Conservation (phyloP, 352 stramenopile genomes). For the Blastocystis sp. region DNA sequence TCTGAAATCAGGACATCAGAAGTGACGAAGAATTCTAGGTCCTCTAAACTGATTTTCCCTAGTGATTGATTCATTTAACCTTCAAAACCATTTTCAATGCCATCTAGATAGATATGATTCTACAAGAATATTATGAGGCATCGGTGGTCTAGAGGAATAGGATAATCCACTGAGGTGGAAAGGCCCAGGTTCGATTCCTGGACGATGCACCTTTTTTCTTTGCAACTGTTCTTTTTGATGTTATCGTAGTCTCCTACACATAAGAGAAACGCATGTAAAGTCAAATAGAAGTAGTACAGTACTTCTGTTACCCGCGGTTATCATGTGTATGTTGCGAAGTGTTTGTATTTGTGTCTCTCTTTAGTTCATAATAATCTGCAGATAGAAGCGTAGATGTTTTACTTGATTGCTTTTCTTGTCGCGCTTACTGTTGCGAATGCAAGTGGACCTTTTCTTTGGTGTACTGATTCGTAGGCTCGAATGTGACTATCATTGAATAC, state of each 20-base stretch:
- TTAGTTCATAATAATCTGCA: not conserved
- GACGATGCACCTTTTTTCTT: constrained; percentile 40
- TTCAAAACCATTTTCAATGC: not conserved
- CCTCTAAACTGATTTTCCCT: not conserved
- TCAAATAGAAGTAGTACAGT: no score
- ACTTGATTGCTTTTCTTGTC: not conserved
- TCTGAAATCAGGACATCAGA: not conserved
- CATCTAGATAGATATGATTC: not conserved
- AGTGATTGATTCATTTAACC: not conserved
- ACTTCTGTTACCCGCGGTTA: not conserved
- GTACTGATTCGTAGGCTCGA: not conserved
- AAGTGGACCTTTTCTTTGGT: not conserved
- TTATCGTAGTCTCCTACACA: no score
- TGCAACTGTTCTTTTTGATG: not conserved
- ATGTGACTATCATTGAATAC: not conserved
- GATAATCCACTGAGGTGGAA: constrained; percentile 39
- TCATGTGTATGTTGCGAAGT: not conserved
- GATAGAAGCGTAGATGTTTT: not conserved
- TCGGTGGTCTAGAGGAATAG: constrained; percentile 56
- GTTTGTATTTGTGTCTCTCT: not conserved
- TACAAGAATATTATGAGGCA: not conserved
- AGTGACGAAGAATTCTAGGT: constrained; percentile 39
- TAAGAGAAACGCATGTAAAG: no score
- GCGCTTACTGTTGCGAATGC: not conserved
- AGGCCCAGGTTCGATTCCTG: constrained; percentile 58